phyloP scores from a whole-genome alignment of 2,329 filamentous ascomycete species.

The Fusarium odoratissimum region DNA sequence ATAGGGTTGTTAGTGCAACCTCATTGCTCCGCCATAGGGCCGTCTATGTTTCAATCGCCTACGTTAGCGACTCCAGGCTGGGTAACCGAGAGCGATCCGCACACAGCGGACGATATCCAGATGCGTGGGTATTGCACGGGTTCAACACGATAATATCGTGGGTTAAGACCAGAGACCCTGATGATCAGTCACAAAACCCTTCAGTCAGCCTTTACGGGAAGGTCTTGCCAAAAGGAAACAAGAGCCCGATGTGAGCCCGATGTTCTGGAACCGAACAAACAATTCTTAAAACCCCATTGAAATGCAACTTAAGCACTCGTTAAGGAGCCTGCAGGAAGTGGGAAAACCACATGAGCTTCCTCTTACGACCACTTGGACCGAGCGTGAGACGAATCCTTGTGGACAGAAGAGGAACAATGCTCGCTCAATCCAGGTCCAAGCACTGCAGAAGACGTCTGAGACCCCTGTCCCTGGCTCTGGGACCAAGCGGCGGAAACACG shows the following conservation, averaged over 20 bases:
- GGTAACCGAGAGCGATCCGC: conserved; percentile 18
- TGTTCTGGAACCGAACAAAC: conserved; percentile 19
- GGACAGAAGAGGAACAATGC: neutral
- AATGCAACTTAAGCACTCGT: conserved; percentile 9
- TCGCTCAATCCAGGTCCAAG: conserved; percentile 9
- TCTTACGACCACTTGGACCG: conserved; percentile 34
- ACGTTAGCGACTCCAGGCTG: conserved; percentile 1
- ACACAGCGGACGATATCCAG: neutral
- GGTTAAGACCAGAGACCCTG: neutral
- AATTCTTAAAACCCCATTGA: neutral
- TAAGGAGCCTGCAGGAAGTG: conserved; percentile 3
- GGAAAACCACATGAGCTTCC: conserved; percentile 28
- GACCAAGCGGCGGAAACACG: neutral
- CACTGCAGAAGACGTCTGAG: neutral
- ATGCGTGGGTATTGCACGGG: neutral
- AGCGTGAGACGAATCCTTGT: conserved; percentile 22
- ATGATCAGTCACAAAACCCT: conserved; percentile 10
- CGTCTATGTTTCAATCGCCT: conserved; percentile 19
- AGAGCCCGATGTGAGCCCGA: conserved; percentile 29
- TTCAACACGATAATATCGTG: neutral
- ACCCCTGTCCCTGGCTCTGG: conserved; percentile 16
- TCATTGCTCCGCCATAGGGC: neutral
- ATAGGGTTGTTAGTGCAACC: neutral
- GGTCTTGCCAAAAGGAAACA: conserved; percentile 18
- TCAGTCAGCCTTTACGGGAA: conserved; percentile 14